Percentiles rank a stretch among this genome's conserved stretches.
Conservation (phyloP, 805 yeast genomes). For the Candida ortonii region DNA sequence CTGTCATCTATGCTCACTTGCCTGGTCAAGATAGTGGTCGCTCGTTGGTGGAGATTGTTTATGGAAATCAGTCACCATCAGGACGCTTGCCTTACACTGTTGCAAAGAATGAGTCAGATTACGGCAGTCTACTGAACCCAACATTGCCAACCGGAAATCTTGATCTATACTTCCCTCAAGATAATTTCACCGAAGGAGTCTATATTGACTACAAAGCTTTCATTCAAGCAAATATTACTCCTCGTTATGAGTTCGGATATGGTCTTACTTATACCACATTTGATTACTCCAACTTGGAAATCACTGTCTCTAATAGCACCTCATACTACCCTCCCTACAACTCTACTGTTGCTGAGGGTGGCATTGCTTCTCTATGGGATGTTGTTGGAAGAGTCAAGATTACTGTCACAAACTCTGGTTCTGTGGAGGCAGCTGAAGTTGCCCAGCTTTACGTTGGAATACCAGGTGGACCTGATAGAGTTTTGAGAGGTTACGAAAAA, state of each 20-base stretch:
- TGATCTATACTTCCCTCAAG: constrained; percentile 38
- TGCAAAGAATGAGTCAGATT: constrained; percentile 48
- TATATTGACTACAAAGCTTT: constrained; percentile 57
- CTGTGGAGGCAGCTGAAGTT: constrained; percentile 39
- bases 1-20: constrained; percentile 43
- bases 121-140: constrained; percentile 37
- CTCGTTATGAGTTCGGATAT: constrained; percentile 60
- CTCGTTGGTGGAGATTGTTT: constrained; percentile 55
- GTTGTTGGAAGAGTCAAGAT: constrained; percentile 38
- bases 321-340: constrained; percentile 7
- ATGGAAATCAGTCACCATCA: constrained; percentile 61
- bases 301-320: constrained; percentile 4
- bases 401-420: constrained; percentile 38
- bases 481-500: constrained; percentile 43
- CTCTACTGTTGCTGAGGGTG: constrained; percentile 31
- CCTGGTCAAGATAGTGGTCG: constrained; percentile 46
- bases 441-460: constrained; percentile 43
- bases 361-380: constrained; percentile 45
- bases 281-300: constrained; percentile 26
- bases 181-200: constrained; percentile 45
- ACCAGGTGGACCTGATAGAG: constrained; percentile 41
- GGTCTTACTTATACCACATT: constrained; percentile 56
- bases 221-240: constrained; percentile 52
- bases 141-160: constrained; percentile 26
- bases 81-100: constrained; percentile 64